These are phyloP conservation scores for Phyllosticta citrichinensis DNA, from an alignment of 2,329 filamentous ascomycete species.

Conservation along the genomic window DNA sequence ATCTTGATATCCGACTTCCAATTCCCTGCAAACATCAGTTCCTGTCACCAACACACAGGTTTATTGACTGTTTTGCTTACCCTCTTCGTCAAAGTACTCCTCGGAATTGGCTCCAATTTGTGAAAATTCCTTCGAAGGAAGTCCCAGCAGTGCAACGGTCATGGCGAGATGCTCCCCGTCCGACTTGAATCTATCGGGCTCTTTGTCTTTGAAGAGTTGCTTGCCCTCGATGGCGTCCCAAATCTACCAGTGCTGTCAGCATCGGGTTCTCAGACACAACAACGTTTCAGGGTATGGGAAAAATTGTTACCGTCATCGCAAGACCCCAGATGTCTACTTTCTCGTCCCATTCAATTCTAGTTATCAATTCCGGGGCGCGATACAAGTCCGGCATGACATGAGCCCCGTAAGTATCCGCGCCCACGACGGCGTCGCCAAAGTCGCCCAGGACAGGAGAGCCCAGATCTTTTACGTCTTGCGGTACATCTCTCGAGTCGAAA, in stretches of 20 bases:
- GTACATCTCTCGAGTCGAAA: neutral
- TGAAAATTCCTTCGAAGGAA: neutral
- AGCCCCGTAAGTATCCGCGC: neutral
- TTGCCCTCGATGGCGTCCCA: neutral
- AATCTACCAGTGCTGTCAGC: neutral
- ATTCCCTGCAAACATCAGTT: too few species aligned
- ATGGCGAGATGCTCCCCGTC: neutral
- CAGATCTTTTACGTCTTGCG: neutral
- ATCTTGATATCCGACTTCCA: neutral
- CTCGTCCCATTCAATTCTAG: neutral
- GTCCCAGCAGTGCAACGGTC: neutral
- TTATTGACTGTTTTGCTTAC: too few species aligned
- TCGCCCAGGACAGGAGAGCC: neutral
- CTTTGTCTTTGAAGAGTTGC: neutral
- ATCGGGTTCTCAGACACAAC: too few species aligned
- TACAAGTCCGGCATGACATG: neutral
- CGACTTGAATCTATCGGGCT: neutral
- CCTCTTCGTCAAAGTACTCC: neutral
- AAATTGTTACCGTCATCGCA: neutral
- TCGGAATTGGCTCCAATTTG: neutral
- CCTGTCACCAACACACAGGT: too few species aligned
- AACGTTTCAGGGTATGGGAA: too few species aligned
- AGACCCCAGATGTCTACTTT: neutral
- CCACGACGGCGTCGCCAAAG: neutral
- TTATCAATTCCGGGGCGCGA: neutral